Evolutionary conservation across 768 basidiomycete species (phyloP), one percentile per base, ranked within the genome.

Genomic region (Phylloporus rhodoxanthus): DNA sequence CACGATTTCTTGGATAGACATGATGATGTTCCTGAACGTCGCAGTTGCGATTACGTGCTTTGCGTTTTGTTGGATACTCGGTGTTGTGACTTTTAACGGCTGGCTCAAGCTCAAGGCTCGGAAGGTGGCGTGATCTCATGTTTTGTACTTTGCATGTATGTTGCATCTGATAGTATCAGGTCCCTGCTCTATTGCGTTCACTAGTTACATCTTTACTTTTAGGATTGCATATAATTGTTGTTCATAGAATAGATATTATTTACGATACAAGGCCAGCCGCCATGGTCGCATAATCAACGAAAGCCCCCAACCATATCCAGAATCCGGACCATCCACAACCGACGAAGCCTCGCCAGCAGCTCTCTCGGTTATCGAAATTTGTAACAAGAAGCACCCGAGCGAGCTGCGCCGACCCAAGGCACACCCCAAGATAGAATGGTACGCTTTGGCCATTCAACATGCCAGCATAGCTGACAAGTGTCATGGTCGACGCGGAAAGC

Each of bases 311-410:
- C 88, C 87, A 93, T 11, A 95, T 70, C 82, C 84, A 85, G 54
- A 89, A 87, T 0, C 93, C 93, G 23, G 87, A 73, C 84, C 85
- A 91, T 0, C 91, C 91, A 65, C 91, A 95, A 1, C 84, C 82
- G 6, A 80, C 78, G 52, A 99, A 99, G 6, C 89, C 89, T 53
- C 76, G 77, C 93, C 93, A 96, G 63, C 93, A 96, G 66, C 90
- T 91, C 19, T 71, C 60, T 7, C 91, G 76, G 54, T 65, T 70
- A 43, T 94, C 74, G 52, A 92, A 91, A 58, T 96, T 76, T 4
- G 91, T 94, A 26, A 65, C 71, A 58, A 76, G 73, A 17, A 96
- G 68, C 17, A 96, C 78, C 50, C 88, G 85, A 5, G 78, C 82
- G 2, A 97, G 78, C 63, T 97, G 93, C 6, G 75, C 62, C 0